Evolutionary conservation across 441 rosid species (phyloP).

Genomic region (Arabidopsis lyrata): DNA sequence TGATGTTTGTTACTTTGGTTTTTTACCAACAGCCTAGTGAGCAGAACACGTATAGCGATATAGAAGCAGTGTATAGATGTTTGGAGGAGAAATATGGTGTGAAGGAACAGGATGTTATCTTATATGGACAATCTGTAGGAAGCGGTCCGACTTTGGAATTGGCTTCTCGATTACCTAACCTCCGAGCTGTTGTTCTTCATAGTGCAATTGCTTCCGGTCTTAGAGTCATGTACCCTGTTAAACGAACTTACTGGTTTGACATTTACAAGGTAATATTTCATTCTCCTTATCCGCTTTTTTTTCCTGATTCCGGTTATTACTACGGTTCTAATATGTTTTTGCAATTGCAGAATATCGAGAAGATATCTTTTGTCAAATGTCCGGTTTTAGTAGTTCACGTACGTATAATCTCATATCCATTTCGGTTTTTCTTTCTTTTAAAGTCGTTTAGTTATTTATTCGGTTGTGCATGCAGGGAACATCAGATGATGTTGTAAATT

Average conservation of each 20-base stretch:
- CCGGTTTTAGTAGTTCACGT: slow-evolving; percentile 89
- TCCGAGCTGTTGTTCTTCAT: slow-evolving; percentile 94
- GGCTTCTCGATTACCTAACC: slow-evolving; percentile 68
- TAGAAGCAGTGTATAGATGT: slow-evolving; percentile 86
- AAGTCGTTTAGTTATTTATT: slow-evolving; percentile 8
- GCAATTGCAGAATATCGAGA: slow-evolving; percentile 79
- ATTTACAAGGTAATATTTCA: slow-evolving; percentile 70
- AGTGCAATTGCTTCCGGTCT: slow-evolving; percentile 94
- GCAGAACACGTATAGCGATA: slow-evolving; percentile 86
- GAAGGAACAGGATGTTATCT: slow-evolving; percentile 83
- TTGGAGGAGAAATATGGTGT: slow-evolving; percentile 78
- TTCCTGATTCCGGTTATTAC: not conserved
- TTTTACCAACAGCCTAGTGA: slow-evolving; percentile 72
- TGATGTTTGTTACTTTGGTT: slow-evolving; percentile 6
- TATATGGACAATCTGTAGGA: slow-evolving; percentile 95
- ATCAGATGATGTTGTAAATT: slow-evolving; percentile 88
- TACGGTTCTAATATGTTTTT: slow-evolving; percentile 33
- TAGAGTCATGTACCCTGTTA: slow-evolving; percentile 92
- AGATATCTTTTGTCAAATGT: slow-evolving; percentile 77
- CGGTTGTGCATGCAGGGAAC: slow-evolving; percentile 69
- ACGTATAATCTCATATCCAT: slow-evolving; percentile 40
- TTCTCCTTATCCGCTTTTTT: not conserved
- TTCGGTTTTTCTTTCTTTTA: not conserved
- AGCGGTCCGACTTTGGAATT: slow-evolving; percentile 95
- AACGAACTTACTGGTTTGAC: slow-evolving; percentile 93